Base-by-base conservation (phyloP, 345 rosid genomes). In the Linum trigynum region DNA sequence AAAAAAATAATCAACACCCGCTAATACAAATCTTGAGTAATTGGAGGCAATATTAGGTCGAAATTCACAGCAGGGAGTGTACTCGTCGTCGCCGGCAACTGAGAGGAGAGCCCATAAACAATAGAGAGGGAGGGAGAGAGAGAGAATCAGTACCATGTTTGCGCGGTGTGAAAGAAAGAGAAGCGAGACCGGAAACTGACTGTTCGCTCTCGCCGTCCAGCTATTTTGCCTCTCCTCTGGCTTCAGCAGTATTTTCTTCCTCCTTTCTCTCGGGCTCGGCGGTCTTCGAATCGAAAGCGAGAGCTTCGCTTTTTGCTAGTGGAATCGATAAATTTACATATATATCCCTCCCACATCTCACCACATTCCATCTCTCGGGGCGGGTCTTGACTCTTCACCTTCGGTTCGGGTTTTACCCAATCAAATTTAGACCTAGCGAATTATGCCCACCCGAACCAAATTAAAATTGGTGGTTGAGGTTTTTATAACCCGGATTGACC, bases 301-400 rank as follows among this genome's bases (percentile, higher is more conserved):
- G 32, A 23, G 32, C 32, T 23, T 23, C 32, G 32, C 32, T 23
- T 23, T 23, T 23, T 23, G 32, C 32, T 23, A 23, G 32, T 41
- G 45, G 45, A 41, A 41, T 41, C 45, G 45, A 41, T 4, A 41
- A 36, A 70, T 77, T 79, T 79, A 77, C 81, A 78, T 23, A 23
- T 23, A 23, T 23, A 23, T 23, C 32, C 32, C 32, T 23, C 32
- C 32, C 0, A 23, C 32, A 23, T 23, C 32, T 23, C 32, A 23
- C 32, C 1, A 0, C 32, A 23, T 23, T 1, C 1, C 32, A 23
- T 23, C 1, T n/a, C n/a, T n/a, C n/a, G n/a, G n/a, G n/a, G n/a
- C n/a, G n/a, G n/a, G n/a, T n/a, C n/a, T n/a, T n/a, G n/a, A n/a
- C 32, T 23, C 32, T 23, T 23, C 0, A 23, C 32, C 32, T 23